Evolutionary conservation across 2,329 filamentous ascomycete species (phyloP).

Genomic region (Falciphora oryzae): DNA sequence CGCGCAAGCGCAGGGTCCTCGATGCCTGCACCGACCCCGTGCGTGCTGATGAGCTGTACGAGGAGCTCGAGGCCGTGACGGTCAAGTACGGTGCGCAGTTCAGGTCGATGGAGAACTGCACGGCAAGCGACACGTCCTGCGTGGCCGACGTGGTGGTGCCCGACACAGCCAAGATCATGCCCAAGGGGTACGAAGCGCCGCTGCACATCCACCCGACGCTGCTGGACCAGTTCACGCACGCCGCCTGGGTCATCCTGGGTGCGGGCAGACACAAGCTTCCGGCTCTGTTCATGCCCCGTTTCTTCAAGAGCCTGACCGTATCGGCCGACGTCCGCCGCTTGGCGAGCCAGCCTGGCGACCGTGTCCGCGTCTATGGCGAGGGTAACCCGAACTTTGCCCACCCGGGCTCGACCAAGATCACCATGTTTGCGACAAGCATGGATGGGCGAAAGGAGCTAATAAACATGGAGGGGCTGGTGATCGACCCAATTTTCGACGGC

Average conservation of each 20-base stretch:
- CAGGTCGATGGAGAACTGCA: constrained; percentile 17
- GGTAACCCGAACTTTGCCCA: constrained; percentile 19
- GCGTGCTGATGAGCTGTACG: constrained; percentile 10
- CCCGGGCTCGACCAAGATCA: constrained; percentile 26
- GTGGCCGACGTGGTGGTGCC: constrained; percentile 32
- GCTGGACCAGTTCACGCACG: constrained; percentile 29
- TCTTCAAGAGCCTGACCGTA: constrained; percentile 27
- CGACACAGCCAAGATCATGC: constrained; percentile 40
- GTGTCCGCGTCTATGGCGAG: constrained; percentile 20
- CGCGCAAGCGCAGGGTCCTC: not conserved
- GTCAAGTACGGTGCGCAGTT: constrained; percentile 15
- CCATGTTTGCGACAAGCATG: constrained; percentile 27
- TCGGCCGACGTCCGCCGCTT: constrained; percentile 18
- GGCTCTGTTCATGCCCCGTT: constrained; percentile 31
- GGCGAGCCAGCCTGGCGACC: constrained; percentile 19
- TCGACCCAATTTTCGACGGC: constrained; percentile 36
- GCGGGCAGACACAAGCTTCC: constrained; percentile 22
- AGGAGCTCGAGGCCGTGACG: constrained; percentile 14
- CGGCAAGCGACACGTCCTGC: constrained; percentile 19
- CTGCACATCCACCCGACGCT: constrained; percentile 40
- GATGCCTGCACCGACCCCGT: constrained; percentile 5
- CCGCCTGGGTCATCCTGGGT: constrained; percentile 14
- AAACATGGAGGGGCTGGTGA: constrained; percentile 29
- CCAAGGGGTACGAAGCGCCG: constrained; percentile 34
- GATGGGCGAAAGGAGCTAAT: constrained; percentile 24